Base-by-base conservation (phyloP, 176 grass and related monocot genomes). In the Paspalum vaginatum region DNA sequence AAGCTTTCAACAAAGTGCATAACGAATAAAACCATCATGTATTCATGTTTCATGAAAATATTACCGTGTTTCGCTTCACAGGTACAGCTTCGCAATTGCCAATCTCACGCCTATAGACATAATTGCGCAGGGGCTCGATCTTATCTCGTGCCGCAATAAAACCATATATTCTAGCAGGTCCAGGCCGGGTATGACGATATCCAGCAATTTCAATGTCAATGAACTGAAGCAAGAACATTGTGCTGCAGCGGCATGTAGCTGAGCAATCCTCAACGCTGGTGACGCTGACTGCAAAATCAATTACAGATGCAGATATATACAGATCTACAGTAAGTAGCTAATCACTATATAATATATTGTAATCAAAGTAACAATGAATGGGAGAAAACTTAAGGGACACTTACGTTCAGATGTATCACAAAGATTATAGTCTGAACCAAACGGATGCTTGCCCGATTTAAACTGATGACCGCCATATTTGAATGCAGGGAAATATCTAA, bases 21-120 rank as follows among this genome's bases (percentile, higher is more conserved):
- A 65, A 17, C 18, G 42, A 57, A 74, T 74, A 74, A 42, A 65
- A 41, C 18, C 18, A 55, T n/a, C 53, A 32, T 32, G 32, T 32
- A 32, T 32, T 1, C 32, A 32, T 32, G 32, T 32, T 55, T n/a
- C 53, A 55, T 55, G 5, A n/a, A 55, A 55, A n/a, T 9, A 11
- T 45, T 75, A 75, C 52, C 52, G 39, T 56, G 20, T 58, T 42
- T 44, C 17, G 17, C 4, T 66, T 66, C 39, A 67, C 18, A 67
- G 40, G 5, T 6, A 67, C 18, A 14, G 41, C 13, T 76, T 85
- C 66, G 64, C 50, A 72, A 79, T 55, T 55, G 8, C 53, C 58
- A 63, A 79, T 55, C 7, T 18, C 66, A 21, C 43, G 66, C 66
- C 12, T 63, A 67, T 62, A 85, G 21, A 85, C 75, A 85, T 85